Evolutionary conservation across 2,329 filamentous ascomycete genomes (phyloP).

Genomic region (Colletotrichum melonis): DNA sequence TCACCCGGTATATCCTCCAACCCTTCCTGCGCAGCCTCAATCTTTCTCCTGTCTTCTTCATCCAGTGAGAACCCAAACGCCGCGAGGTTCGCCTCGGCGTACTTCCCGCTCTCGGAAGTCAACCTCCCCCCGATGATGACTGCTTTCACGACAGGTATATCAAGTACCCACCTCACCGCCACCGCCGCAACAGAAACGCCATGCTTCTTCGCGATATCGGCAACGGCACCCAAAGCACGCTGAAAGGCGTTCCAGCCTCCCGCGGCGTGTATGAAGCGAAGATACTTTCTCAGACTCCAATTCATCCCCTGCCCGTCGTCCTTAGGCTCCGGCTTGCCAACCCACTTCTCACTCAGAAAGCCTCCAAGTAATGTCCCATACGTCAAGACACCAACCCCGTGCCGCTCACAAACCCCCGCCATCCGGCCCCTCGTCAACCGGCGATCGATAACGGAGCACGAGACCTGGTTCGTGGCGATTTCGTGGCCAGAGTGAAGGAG

Average conservation of each 20-base stretch:
- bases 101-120: conserved; percentile 33
- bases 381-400: not conserved
- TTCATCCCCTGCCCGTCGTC: conserved; percentile 29
- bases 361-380: conserved; percentile 36
- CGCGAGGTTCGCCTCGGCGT: conserved; percentile 43
- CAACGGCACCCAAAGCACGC: conserved; percentile 50
- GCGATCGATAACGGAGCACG: conserved; percentile 19
- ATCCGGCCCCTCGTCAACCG: conserved; percentile 2
- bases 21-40: conserved; percentile 30
- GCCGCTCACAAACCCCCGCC: not conserved
- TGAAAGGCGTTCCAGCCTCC: conserved; percentile 61
- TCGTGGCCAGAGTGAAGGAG: conserved; percentile 8
- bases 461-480: conserved; percentile 28
- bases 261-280: conserved; percentile 46
- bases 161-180: conserved; percentile 62
- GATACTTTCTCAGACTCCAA: conserved; percentile 44
- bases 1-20: conserved; percentile 39
- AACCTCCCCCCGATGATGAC: conserved; percentile 54
- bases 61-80: conserved; percentile 38
- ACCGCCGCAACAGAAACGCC: conserved; percentile 56
- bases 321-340: conserved; percentile 35
- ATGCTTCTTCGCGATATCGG: conserved; percentile 52
- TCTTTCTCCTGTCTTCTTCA: conserved; percentile 36
- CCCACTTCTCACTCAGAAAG: conserved; percentile 39
- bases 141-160: conserved; percentile 58